Percentiles rank a stretch among this genome's conserved stretches.
These are phyloP conservation scores for Dalbergia oliveri DNA, from an alignment of 306 rosid species.

Conservation along the genomic window DNA sequence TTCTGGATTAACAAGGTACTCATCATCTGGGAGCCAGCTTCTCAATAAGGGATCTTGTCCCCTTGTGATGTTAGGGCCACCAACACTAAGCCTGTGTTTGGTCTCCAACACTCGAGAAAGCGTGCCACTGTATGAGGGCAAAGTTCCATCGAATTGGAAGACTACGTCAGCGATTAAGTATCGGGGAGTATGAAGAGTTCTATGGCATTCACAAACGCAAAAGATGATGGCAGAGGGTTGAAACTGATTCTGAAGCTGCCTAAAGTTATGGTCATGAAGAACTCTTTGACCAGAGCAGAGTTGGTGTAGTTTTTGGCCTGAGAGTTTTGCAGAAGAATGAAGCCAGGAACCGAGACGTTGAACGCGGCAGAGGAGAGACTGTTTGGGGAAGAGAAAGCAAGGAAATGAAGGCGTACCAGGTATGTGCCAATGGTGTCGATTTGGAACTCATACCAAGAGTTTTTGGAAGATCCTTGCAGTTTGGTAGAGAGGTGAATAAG, in stretches of 20 bases:
- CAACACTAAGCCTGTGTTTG: slow-evolving; percentile 51
- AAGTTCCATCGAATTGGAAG: not conserved
- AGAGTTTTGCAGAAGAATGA: slow-evolving; percentile 39
- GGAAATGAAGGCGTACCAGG: slow-evolving; percentile 66
- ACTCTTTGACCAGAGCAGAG: slow-evolving; percentile 43
- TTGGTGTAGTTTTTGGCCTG: not conserved
- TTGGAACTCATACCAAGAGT: slow-evolving; percentile 20
- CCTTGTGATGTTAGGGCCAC: not conserved
- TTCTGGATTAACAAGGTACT: not conserved
- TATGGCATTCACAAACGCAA: slow-evolving; percentile 64
- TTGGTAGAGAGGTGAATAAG: slow-evolving; percentile 38
- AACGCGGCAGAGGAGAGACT: slow-evolving; percentile 52
- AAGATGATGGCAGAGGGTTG: slow-evolving; percentile 26
- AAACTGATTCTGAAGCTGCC: slow-evolving; percentile 37
- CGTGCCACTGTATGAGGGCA: not conserved
- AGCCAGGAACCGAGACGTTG: slow-evolving; percentile 48
- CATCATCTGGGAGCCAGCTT: slow-evolving; percentile 51
- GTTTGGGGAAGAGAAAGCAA: slow-evolving; percentile 39
- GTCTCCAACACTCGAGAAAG: slow-evolving; percentile 44
- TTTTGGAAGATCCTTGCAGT: slow-evolving; percentile 44
- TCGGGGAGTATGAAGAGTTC: slow-evolving; percentile 52
- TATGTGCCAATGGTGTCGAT: slow-evolving; percentile 21
- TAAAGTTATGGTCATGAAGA: slow-evolving; percentile 4
- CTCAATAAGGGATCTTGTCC: slow-evolving; percentile 27
- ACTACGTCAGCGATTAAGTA: accelerated